These are phyloP conservation scores for Solanum neorickii DNA, from an alignment of 257 asterid species.

Conservation along the genomic window DNA sequence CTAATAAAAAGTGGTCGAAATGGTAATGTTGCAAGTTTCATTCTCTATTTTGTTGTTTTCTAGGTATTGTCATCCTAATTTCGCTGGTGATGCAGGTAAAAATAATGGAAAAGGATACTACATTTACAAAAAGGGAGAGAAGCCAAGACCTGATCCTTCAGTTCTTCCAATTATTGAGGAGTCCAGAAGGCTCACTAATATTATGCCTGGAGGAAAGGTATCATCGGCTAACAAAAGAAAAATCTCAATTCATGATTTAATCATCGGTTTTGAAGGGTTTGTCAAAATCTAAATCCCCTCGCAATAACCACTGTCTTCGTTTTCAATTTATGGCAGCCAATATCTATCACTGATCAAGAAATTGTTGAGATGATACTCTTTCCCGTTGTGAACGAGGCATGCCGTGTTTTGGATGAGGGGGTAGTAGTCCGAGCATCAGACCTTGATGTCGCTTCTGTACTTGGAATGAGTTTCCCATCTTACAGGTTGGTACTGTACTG, in stretches of 20 bases:
- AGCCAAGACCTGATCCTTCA: conserved; percentile 81
- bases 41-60: neutral
- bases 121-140: conserved; percentile 77
- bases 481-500: conserved; percentile 51
- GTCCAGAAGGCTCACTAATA: conserved; percentile 66
- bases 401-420: conserved; percentile 85
- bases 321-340: conserved; percentile 50
- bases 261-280: neutral
- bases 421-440: conserved; percentile 85
- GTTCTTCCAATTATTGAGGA: conserved; percentile 76
- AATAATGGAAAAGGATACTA: conserved; percentile 88
- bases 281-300: neutral
- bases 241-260: neutral
- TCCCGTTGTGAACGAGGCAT: conserved; percentile 93
- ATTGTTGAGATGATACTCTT: conserved; percentile 85
- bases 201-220: conserved; percentile 97
- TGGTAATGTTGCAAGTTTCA: conserved; percentile 29
- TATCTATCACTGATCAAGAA: conserved; percentile 74
- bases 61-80: neutral
- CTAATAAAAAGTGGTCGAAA: conserved; percentile 78
- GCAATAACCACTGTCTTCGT: neutral
- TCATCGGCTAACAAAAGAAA: neutral
- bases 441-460: conserved; percentile 83
- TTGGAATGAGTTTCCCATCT: conserved; percentile 97
- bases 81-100: conserved; percentile 51